phyloP scores from a whole-genome alignment of 257 asterid species.

The Eucommia ulmoides region DNA sequence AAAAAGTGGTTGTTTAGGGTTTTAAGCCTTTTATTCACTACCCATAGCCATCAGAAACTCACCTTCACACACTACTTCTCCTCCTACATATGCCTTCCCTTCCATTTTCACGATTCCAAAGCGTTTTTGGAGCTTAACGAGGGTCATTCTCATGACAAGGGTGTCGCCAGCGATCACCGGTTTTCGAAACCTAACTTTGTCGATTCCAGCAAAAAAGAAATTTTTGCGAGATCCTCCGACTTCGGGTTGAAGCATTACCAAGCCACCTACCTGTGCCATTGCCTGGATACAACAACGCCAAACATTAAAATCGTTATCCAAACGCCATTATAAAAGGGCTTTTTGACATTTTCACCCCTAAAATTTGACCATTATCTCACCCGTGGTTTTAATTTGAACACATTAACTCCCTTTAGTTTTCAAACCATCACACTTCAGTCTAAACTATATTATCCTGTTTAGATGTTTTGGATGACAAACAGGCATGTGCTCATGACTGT shows the following conservation, averaged over 20 bases:
- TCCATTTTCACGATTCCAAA: constrained; percentile 92
- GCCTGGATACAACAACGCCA: too few relatives aligned
- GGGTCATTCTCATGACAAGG: constrained; percentile 79
- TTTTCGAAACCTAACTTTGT: constrained; percentile 78
- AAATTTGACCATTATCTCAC: too few relatives aligned
- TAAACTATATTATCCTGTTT: too few relatives aligned
- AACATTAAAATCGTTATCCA: too few relatives aligned
- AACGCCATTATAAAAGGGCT: too few relatives aligned
- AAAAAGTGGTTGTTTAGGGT: constrained; percentile 4
- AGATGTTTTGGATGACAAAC: too few relatives aligned
- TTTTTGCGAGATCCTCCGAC: constrained; percentile 71
- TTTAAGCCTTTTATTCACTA: constrained; percentile 14
- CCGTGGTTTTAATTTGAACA: too few relatives aligned
- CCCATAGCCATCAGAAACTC: constrained; percentile 92
- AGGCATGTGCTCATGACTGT: too few relatives aligned
- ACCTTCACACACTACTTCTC: constrained; percentile 83
- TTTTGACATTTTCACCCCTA: too few relatives aligned
- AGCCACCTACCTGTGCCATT: constrained; percentile 94
- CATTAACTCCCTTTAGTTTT: too few relatives aligned
- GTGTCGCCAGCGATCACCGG: constrained; percentile 88
- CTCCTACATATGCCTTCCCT: constrained; percentile 89
- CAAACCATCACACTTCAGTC: too few relatives aligned
- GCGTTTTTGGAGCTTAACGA: constrained; percentile 66
- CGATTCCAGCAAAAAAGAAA: constrained; percentile 85
- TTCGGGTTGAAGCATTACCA: constrained; percentile 80